Evolutionary conservation across 2,329 filamentous ascomycete species (phyloP).

Genomic region (Stagonosporopsis vannaccii): DNA sequence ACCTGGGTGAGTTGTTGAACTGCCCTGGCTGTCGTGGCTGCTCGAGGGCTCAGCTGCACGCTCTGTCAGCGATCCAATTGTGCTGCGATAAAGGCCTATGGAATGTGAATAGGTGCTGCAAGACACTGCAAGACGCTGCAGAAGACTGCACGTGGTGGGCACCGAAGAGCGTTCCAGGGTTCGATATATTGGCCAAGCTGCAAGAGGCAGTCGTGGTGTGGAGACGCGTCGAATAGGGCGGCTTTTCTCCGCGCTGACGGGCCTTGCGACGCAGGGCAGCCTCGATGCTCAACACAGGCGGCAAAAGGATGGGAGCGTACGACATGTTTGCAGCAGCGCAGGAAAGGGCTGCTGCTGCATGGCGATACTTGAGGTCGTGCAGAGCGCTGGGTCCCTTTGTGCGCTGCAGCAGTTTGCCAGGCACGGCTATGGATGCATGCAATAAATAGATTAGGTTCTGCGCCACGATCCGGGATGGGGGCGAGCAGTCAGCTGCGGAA

Average conservation of each 20-base stretch:
- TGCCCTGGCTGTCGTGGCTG: conserved; percentile 8
- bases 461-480: conserved; percentile 20
- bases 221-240: conserved; percentile 4
- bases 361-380: conserved; percentile 12
- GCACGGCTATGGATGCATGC: conserved; percentile 14
- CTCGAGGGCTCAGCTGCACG: conserved; percentile 6
- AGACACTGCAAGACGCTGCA: conserved; percentile 8
- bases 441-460: conserved; percentile 20
- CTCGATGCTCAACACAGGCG: conserved; percentile 3
- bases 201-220: conserved; percentile 14
- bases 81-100: neutral
- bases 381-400: conserved; percentile 11
- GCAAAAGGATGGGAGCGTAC: neutral
- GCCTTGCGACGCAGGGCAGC: conserved; percentile 12
- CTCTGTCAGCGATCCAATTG: neutral
- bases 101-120: conserved; percentile 9
- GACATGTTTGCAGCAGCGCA: conserved; percentile 21
- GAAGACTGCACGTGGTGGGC: conserved; percentile 17
- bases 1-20: conserved; percentile 6
- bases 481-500: conserved; percentile 21
- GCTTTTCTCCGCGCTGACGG: conserved; percentile 6
- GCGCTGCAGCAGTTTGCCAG: conserved; percentile 14
- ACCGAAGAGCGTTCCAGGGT: conserved; percentile 3
- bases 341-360: conserved; percentile 5
- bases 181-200: conserved; percentile 37